A percentile compares a stretch with the other conserved stretches of the same genome.
These are phyloP conservation scores for Penicillium expansum DNA, from an alignment of 2,329 filamentous ascomycete species.

Conservation along the genomic window DNA sequence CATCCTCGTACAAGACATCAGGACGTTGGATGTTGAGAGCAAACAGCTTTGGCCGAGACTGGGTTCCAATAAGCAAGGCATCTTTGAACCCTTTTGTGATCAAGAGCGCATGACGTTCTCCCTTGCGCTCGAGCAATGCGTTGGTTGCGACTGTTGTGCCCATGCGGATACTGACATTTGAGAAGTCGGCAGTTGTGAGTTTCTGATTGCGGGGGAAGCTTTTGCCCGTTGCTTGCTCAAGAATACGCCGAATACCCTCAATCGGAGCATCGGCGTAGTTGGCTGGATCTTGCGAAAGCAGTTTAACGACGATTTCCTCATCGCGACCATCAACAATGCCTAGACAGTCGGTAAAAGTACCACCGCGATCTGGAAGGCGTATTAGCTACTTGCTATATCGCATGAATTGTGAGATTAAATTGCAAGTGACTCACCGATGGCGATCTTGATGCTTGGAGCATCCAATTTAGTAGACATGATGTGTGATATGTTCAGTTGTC, in stretches of 20 bases:
- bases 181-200: slow-evolving; percentile 41
- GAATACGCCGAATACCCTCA: slow-evolving; percentile 82
- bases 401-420: neutral
- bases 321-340: slow-evolving; percentile 69
- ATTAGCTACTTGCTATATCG: neutral
- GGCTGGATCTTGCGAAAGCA: slow-evolving; percentile 81
- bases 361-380: slow-evolving; percentile 59
- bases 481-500: neutral
- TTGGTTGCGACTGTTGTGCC: slow-evolving; percentile 90
- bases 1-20: slow-evolving; percentile 46
- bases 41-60: slow-evolving; percentile 80
- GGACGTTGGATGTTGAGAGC: slow-evolving; percentile 79
- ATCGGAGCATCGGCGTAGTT: slow-evolving; percentile 90
- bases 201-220: slow-evolving; percentile 46
- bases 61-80: slow-evolving; percentile 82
- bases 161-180: slow-evolving; percentile 70
- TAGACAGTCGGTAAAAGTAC: slow-evolving; percentile 90
- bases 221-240: slow-evolving; percentile 70
- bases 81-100: slow-evolving; percentile 80
- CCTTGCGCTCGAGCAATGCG: slow-evolving; percentile 79
- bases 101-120: slow-evolving; percentile 76
- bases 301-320: slow-evolving; percentile 78
- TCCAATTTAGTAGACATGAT: slow-evolving; percentile 15
- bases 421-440: slow-evolving; percentile 15
- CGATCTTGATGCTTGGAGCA: slow-evolving; percentile 17